phyloP scores from a whole-genome alignment of 2,329 filamentous ascomycete genomes.

The Fusarium camptoceras region DNA sequence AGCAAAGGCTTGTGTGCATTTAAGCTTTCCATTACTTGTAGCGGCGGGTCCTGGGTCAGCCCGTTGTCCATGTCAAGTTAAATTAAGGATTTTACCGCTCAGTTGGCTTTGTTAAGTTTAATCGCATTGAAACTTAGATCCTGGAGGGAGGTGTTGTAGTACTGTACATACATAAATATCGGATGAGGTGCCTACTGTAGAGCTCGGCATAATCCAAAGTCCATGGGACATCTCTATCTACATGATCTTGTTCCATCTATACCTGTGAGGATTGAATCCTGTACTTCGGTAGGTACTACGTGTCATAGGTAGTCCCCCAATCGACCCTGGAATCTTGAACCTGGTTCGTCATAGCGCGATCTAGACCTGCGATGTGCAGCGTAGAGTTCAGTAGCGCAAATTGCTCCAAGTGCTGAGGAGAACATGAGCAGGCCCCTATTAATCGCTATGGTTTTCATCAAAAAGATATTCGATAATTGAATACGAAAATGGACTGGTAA shows the following conservation, averaged over 20 bases:
- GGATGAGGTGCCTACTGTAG: background rate
- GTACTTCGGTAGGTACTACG: background rate
- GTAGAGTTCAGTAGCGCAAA: conserved; percentile 12
- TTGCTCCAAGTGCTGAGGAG: background rate
- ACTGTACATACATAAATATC: background rate
- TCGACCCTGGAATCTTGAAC: background rate
- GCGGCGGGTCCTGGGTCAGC: conserved; percentile 14
- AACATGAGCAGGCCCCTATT: background rate
- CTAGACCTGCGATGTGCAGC: background rate
- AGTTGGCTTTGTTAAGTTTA: background rate
- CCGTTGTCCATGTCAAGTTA: background rate
- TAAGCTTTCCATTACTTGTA: conserved; percentile 23
- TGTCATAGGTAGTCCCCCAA: background rate
- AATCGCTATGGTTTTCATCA: fast-evolving
- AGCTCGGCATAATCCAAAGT: background rate
- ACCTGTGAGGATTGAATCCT: background rate
- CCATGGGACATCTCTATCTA: background rate
- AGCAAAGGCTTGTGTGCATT: background rate
- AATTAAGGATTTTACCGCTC: conserved; percentile 2
- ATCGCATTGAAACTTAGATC: background rate
- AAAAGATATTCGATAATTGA: background rate
- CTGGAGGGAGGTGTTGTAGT: background rate
- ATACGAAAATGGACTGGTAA: background rate
- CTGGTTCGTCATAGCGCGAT: background rate
- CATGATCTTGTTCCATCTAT: background rate